Conservation (phyloP, 192 early-diverging fungal genomes). For the Coemansia sp. region DNA sequence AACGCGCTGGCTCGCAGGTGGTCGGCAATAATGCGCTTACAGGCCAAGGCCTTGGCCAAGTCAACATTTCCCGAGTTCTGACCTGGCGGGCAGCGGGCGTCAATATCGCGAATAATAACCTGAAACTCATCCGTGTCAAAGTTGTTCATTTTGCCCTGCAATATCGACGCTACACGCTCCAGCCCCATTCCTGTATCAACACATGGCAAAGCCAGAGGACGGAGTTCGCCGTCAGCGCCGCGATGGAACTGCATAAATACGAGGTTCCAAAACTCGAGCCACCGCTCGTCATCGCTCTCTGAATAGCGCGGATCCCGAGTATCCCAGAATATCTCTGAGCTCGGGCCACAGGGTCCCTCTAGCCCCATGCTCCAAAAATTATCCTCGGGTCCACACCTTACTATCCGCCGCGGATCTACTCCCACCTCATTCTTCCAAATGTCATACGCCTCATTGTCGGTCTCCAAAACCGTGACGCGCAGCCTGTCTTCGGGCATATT, state of each 20-base stretch:
- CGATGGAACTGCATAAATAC: constrained; percentile 99
- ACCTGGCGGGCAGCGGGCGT: constrained; percentile 50
- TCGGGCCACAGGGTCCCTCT: constrained; percentile 96
- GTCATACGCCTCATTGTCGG: constrained; percentile 78
- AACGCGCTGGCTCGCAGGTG: constrained; percentile 94
- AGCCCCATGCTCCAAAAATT: constrained; percentile 99
- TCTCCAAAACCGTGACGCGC: constrained; percentile 91
- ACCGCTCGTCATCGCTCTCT: constrained; percentile 85
- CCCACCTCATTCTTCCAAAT: constrained; percentile 84
- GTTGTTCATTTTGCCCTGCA: constrained; percentile 93
- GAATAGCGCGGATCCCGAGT: constrained; percentile 87
- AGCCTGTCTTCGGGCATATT: constrained; percentile 77
- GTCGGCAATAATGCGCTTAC: constrained; percentile 97
- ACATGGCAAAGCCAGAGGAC: constrained; percentile 85
- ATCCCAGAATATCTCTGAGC: constrained; percentile 98
- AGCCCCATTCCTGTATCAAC: constrained; percentile 99
- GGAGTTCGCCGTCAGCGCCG: constrained; percentile 78
- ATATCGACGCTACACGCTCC: constrained; percentile 90
- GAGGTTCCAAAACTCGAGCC: constrained; percentile 98
- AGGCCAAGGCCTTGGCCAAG: constrained; percentile 82
- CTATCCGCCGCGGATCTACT: constrained; percentile 74
- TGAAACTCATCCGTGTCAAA: constrained; percentile 96
- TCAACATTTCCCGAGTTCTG: constrained; percentile 58
- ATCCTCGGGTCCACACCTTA: constrained; percentile 85
- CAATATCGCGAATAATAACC: constrained; percentile 76